Percentiles rank a stretch among this genome's conserved stretches.
Evolutionary conservation across 345 rosid species (phyloP).

Genomic region (Conringia planisiliqua): DNA sequence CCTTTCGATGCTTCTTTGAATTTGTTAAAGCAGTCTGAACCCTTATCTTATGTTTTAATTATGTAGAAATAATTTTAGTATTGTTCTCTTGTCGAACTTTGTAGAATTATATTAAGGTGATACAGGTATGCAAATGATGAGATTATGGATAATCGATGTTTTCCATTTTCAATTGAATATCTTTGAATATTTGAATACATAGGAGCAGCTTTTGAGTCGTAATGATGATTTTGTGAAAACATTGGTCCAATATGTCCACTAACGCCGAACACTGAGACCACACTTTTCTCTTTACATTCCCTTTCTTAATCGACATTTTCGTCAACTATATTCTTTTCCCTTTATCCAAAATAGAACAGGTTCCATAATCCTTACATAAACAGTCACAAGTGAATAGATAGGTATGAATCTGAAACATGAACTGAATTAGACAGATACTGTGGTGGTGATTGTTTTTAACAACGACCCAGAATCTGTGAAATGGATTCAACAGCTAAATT

Average conservation of each 20-base stretch:
- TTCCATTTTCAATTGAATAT: neutral
- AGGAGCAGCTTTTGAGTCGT: constrained; percentile 4
- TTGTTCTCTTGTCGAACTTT: neutral
- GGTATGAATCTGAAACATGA: too few species aligned
- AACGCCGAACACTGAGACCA: constrained; percentile 22
- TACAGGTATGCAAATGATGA: constrained; percentile 18
- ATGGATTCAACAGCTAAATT: neutral
- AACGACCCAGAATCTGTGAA: neutral
- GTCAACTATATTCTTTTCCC: neutral
- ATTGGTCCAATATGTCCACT: constrained; percentile 23
- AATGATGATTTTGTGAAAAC: constrained; percentile 10
- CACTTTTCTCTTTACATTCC: neutral
- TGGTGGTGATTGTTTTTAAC: neutral
- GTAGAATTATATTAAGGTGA: neutral
- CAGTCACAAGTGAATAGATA: too few species aligned
- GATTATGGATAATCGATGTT: neutral
- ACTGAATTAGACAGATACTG: neutral
- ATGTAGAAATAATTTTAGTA: neutral
- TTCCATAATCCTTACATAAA: too few species aligned
- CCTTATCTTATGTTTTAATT: constrained; percentile 16
- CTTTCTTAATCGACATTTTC: constrained; percentile 16
- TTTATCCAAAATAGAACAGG: neutral
- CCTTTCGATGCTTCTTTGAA: neutral
- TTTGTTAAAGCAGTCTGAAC: neutral
- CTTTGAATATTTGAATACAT: constrained; percentile 20